Evolutionary conservation across 2,329 filamentous ascomycete species (phyloP).

Genomic region (Thermomyces lanuginosus): DNA sequence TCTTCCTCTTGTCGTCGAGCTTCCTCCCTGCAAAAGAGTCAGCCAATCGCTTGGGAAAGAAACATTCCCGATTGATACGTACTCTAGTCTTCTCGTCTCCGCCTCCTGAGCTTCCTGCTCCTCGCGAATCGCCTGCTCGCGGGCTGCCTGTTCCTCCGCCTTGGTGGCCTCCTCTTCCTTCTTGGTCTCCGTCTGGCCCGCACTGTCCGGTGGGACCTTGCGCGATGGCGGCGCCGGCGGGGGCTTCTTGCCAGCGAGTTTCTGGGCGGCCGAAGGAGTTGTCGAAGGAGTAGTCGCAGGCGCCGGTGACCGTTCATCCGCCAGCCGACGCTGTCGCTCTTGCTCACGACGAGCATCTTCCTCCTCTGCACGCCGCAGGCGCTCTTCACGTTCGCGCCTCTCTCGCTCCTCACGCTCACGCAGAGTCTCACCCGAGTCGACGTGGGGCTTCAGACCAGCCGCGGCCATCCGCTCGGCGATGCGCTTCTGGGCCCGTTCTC

Average conservation of each 20-base stretch:
- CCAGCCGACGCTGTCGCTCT: constrained; percentile 68
- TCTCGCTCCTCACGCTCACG: constrained; percentile 80
- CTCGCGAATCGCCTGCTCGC: constrained; percentile 41
- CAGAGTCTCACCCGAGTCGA: constrained; percentile 62
- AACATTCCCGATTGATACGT: constrained; percentile 31
- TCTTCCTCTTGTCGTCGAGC: constrained; percentile 64
- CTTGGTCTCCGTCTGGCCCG: constrained; percentile 41
- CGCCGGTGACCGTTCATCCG: constrained; percentile 54
- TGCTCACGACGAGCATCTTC: constrained; percentile 80
- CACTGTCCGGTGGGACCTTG: constrained; percentile 44
- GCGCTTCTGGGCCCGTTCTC: constrained; percentile 87
- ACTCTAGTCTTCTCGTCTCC: constrained; percentile 66
- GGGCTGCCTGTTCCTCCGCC: constrained; percentile 40
- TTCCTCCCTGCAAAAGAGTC: constrained; percentile 42
- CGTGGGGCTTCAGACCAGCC: constrained; percentile 71
- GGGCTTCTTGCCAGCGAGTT: constrained; percentile 49
- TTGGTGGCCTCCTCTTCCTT: constrained; percentile 44
- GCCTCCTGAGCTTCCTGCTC: constrained; percentile 63
- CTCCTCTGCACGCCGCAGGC: constrained; percentile 76
- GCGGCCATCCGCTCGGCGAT: constrained; percentile 94
- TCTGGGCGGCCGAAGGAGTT: constrained; percentile 39
- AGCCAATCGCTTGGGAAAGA: constrained; percentile 6
- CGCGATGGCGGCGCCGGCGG: constrained; percentile 56
- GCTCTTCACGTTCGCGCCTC: constrained; percentile 69
- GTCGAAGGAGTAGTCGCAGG: too few relatives aligned